Base-by-base conservation (phyloP, 192 early-diverging fungal species). In the Linnemannia elongata region DNA sequence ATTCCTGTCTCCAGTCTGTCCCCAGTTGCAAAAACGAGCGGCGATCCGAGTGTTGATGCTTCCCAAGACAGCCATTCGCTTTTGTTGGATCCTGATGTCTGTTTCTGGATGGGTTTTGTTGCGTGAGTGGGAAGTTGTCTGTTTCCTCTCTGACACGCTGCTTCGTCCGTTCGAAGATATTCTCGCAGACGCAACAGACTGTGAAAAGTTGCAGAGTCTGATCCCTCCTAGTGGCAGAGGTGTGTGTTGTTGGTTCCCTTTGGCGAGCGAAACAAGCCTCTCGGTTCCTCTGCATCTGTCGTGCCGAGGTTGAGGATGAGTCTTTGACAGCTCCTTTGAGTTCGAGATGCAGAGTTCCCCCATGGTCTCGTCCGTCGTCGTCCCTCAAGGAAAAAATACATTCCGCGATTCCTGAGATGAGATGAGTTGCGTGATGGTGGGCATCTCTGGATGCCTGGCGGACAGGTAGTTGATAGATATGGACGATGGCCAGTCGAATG, bases 261-360 rank as follows among this genome's bases (percentile, higher is more conserved):
- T 30, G 30, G 27, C 12, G 30, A 66, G 27, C 60, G 13, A 35
- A 24, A 66, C 30, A 10, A 66, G 60, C 60, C 60, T 33, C 60
- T 66, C 12, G 60, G 27, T 13, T 12, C 10, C 27, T 30, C 27
- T 33, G 27, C 60, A 33, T 30, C 10, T 15, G 12, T 66, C 60
- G 27, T 66, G 12, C 27, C 60, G 27, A 33, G 6, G 9, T 17
- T 3, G 15, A 35, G 27, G 60, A 27, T 57, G 9, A 9, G 12
- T 30, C 9, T 18, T 52, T 17, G 49, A 66, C 0, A 33, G 20
- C 60, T n/a, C 20, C 13, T 15, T 75, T 22, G 44, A 27, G 44
- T 35, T 60, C 33, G 10, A 60, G 75, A 76, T 76, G 60, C n/a
- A 76, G 36, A 39, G 75, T 66, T 66, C 60, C 54, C 17, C 75